A percentile compares a stretch with the other conserved stretches of the same genome.
phyloP scores from a whole-genome alignment of 2,329 filamentous ascomycete species.

The Aureobasidium melanogenum region DNA sequence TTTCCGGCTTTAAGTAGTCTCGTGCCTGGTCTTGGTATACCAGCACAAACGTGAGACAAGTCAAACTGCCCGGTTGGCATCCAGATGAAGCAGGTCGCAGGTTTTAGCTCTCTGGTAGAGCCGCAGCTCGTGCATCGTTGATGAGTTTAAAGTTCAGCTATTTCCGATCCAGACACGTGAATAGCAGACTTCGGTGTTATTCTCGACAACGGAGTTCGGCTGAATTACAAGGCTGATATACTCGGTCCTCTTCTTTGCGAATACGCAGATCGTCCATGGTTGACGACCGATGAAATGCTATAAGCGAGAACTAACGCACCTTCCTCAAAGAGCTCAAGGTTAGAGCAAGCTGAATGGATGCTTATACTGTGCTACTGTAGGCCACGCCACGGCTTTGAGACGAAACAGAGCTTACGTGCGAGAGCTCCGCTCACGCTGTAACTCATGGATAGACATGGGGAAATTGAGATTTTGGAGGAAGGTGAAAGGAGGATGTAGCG shows the following conservation, averaged over 20 bases:
- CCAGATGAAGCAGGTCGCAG: neutral
- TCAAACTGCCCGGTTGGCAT: neutral
- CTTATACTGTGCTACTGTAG: neutral
- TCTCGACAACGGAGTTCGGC: neutral
- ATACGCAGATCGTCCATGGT: neutral
- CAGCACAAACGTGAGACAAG: neutral
- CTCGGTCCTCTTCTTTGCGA: neutral
- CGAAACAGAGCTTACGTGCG: neutral
- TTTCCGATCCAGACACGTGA: neutral
- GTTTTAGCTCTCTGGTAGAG: neutral
- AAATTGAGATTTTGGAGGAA: neutral
- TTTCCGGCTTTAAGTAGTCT: neutral
- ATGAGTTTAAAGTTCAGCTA: neutral
- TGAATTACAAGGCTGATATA: conserved; percentile 5
- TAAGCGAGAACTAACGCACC: neutral
- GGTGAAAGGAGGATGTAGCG: neutral
- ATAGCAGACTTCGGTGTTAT: neutral
- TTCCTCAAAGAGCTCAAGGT: neutral
- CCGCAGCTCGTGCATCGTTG: neutral
- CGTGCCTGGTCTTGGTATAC: neutral
- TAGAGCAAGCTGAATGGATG: neutral
- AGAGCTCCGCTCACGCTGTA: neutral
- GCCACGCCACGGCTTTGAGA: neutral
- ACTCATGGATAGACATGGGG: neutral
- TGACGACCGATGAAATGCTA: neutral